phyloP scores from a whole-genome alignment of 306 rosid species.

The Gleditsia sinensis region DNA sequence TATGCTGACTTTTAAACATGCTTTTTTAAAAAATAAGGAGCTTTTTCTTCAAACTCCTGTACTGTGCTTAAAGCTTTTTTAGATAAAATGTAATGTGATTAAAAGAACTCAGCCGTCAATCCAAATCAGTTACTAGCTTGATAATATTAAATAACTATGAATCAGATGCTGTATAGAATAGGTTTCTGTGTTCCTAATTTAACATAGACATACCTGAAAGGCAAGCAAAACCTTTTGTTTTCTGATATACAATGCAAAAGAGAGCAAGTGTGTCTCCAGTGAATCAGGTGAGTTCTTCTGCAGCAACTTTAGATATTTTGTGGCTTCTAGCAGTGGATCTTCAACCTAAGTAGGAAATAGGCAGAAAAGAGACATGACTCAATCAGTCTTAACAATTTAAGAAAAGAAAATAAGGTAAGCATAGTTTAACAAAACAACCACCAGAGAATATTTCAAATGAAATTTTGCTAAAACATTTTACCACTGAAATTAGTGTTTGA shows the following conservation, averaged over 20 bases:
- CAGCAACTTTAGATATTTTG: constrained; percentile 73
- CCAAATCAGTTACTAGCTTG: background rate
- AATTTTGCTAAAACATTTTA: background rate
- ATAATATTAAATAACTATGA: constrained; percentile 15
- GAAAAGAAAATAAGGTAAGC: background rate
- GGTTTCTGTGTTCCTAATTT: background rate
- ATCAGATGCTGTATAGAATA: background rate
- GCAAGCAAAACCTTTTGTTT: constrained; percentile 73
- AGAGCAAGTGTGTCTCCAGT: constrained; percentile 65
- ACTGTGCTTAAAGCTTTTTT: background rate
- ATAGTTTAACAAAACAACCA: background rate
- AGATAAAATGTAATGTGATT: too few species aligned
- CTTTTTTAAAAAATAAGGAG: too few species aligned
- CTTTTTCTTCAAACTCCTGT: background rate
- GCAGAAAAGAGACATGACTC: background rate
- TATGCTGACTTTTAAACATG: too few species aligned
- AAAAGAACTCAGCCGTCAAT: background rate
- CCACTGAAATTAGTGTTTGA: background rate
- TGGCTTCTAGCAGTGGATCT: constrained; percentile 69
- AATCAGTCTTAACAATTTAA: background rate
- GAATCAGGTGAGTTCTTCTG: constrained; percentile 67
- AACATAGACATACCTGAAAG: constrained; percentile 50
- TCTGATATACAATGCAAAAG: constrained; percentile 74
- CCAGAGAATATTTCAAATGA: background rate
- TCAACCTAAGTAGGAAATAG: constrained; percentile 48